Evolutionary conservation across 2,329 filamentous ascomycete species (phyloP), one percentile per base, ranked within the genome.

Genomic region (Chaetomium strumarium): DNA sequence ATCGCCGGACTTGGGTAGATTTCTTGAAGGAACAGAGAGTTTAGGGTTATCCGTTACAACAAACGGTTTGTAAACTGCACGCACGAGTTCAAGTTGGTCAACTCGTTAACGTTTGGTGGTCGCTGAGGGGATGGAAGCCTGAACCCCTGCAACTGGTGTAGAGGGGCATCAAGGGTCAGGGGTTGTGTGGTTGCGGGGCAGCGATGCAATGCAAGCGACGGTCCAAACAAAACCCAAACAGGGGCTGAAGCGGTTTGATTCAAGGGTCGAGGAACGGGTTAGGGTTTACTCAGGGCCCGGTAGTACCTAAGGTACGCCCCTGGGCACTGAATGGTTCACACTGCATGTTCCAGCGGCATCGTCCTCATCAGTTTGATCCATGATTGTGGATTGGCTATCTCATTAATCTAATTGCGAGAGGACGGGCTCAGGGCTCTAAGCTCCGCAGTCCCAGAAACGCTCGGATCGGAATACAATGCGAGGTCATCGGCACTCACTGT

Each of bases 161-260:
- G 56, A 49, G 48, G 51, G 51, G 49, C 45, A 41, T 43, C 17
- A 37, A 44, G 24, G 24, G 51, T 53, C 56, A 53, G 55, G 55
- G 57, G 55, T 53, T 40, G 46, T 47, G 45, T 57, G 41, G 60
- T 63, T 62, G 61, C 62, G 59, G 63, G 62, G 61, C 61, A 63
- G 24, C 24, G 24, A 24, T 24, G 59, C 55, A 51, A 52, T 43
- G 41, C 46, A 49, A 51, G 40, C 57, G 58, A 54, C 55, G 58
- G 55, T 55, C 56, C n/a, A n/a, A n/a, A n/a, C n/a, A n/a, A 55
- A 62, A 56, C 51, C n/a, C 24, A 24, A 24, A 24, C 24, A 24
- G 24, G 4, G 55, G 57, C 49, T 36, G 17, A 37, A 24, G 14
- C 24, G 44, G 8, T n/a, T n/a, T 20, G 20, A 42, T 30, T 30